Conservation (phyloP, 2,329 filamentous ascomycete species). For the Aspergillus awamori region DNA sequence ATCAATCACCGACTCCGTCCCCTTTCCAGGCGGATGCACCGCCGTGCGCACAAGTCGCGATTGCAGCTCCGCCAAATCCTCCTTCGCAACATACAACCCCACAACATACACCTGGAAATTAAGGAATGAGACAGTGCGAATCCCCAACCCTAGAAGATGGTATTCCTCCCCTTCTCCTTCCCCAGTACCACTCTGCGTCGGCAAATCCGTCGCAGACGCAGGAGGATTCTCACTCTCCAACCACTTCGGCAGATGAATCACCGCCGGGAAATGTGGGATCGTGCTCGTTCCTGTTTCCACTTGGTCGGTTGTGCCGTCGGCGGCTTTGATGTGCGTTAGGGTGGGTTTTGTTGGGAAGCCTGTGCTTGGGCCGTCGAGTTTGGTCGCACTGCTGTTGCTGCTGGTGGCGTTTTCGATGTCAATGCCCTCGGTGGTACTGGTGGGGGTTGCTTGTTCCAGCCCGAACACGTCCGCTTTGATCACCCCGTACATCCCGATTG, state of each 20-base stretch:
- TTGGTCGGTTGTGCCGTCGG: constrained; percentile 64
- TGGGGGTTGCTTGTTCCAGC: constrained; percentile 6
- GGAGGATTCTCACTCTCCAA: constrained; percentile 30
- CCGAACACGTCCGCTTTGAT: constrained; percentile 8
- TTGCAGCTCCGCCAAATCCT: constrained; percentile 76
- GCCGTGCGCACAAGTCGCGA: constrained; percentile 73
- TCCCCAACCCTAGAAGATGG: constrained; percentile 82
- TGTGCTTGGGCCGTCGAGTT: constrained; percentile 43
- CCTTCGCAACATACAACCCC: constrained; percentile 52
- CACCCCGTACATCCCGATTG: neutral
- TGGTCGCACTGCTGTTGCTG: constrained; percentile 29
- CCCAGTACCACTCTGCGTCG: constrained; percentile 38
- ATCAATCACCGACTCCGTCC: constrained; percentile 22
- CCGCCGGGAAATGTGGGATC: constrained; percentile 78
- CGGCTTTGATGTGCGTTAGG: constrained; percentile 40
- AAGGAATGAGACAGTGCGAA: constrained; percentile 87
- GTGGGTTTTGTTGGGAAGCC: constrained; percentile 40
- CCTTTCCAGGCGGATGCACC: constrained; percentile 36
- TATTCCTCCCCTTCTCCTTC: constrained; percentile 66
- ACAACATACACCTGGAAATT: constrained; percentile 91
- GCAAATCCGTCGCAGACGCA: constrained; percentile 39
- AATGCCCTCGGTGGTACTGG: neutral
- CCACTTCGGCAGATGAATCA: constrained; percentile 63
- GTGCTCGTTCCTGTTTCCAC: constrained; percentile 79
- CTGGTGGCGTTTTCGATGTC: too few species aligned